Base-by-base conservation (phyloP, 2,329 filamentous ascomycete species). In the Apiospora saccharicola region DNA sequence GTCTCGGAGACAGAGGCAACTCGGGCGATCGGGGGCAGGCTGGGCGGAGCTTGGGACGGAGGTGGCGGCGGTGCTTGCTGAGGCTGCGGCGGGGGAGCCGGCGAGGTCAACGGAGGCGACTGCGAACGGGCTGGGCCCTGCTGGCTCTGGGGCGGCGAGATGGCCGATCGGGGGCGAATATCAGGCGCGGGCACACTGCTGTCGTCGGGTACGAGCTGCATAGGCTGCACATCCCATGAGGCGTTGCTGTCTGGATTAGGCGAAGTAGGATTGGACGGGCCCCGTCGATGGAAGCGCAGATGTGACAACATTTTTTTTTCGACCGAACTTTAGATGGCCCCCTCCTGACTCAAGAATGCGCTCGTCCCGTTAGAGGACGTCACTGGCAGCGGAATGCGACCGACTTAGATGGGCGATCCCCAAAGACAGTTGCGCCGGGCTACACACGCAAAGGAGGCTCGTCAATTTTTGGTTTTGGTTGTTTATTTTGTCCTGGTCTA, bases 251-350 rank as follows among this genome's bases (percentile, higher is more conserved):
- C 87, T 70, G 85, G 83, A 37, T 84, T 78, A 6, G 89, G 88
- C 46, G 88, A 89, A 34, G 85, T 83, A 73, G 88, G 88, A 81
- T 86, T 88, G 71, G 88, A 90, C 75, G 85, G 85, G 68, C 84
- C 87, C 77, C 88, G 86, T 76, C 88, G 86, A 77, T 90, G 88
- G 81, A 90, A 90, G 77, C 88, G 87, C 68, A 90, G 83, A 80
- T 87, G 85, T 75, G 86, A 87, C 70, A 88, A 82, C 86, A 88
- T 88, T 46, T 24, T 70, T 46, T 30, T 37, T 47, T 49, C 22
- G 47, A 41, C n/a, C 26, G 67, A 47, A 69, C 47, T 46, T 49
- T 30, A 49, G 67, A 69, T 49, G 8, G 44, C 44, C 34, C 26
- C 44, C 44, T 69, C 44, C 67, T 69, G 67, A 69, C 26, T 69